phyloP scores from a whole-genome alignment of 768 basidiomycete genomes.

The Daedalea quercina region DNA sequence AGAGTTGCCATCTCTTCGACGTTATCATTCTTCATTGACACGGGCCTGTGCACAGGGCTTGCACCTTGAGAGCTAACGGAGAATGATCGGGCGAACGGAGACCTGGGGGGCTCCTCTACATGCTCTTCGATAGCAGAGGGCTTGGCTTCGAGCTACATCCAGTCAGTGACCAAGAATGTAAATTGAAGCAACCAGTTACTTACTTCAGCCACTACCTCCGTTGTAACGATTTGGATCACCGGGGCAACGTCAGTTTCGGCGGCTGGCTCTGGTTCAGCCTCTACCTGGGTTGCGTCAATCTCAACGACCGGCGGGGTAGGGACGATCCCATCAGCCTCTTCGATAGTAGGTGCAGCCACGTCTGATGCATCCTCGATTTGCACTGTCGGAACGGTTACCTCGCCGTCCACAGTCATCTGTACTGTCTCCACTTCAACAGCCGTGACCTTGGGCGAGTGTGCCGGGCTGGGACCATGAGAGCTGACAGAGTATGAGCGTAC shows the following conservation, averaged over 20 bases:
- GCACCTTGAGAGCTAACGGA: slow-evolving; percentile 38
- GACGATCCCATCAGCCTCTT: background rate
- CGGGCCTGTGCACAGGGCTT: slow-evolving; percentile 11
- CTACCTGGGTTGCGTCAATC: background rate
- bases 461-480: slow-evolving; percentile 17
- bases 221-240: background rate
- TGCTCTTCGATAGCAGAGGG: background rate
- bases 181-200: background rate
- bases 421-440: background rate
- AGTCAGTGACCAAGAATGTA: background rate
- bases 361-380: background rate
- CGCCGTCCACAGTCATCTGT: background rate
- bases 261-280: background rate
- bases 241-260: slow-evolving; percentile 1
- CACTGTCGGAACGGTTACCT: background rate
- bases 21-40: slow-evolving; percentile 6
- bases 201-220: slow-evolving; percentile 13
- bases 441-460: background rate
- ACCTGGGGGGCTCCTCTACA: slow-evolving; percentile 31
- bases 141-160: slow-evolving; percentile 5
- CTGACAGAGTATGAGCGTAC: slow-evolving; percentile 23
- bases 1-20: slow-evolving; percentile 12
- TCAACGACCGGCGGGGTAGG: background rate
- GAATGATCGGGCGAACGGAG: slow-evolving; percentile 45
- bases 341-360: background rate